Conservation (phyloP, 1,139 yeast species). For the Pichia sp. region DNA sequence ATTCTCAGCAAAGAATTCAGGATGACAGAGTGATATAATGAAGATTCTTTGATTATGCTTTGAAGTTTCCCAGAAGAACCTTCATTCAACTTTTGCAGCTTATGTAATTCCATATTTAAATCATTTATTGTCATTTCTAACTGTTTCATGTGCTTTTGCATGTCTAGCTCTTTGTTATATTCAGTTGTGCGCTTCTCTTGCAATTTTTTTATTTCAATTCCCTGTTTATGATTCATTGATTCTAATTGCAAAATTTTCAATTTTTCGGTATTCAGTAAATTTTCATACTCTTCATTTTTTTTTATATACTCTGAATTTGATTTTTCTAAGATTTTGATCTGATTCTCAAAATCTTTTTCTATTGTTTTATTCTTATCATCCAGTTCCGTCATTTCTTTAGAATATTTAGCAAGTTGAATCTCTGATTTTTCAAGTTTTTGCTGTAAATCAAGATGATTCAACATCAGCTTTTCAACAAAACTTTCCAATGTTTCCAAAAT, state of each 20-base stretch:
- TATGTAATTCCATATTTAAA: background rate
- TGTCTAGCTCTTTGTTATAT: background rate
- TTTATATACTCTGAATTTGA: slow-evolving; percentile 24
- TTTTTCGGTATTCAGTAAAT: background rate
- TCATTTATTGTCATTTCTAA: background rate
- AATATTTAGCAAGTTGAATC: slow-evolving; percentile 39
- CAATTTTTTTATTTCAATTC: background rate
- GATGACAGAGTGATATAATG: slow-evolving; percentile 5
- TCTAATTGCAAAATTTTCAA: background rate
- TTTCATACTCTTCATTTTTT: slow-evolving; percentile 11
- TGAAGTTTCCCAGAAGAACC: background rate
- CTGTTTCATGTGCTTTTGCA: background rate
- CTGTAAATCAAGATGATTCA: slow-evolving; percentile 10
- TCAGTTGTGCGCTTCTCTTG: background rate
- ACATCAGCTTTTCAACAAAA: slow-evolving; percentile 39
- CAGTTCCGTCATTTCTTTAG: background rate
- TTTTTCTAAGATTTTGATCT: slow-evolving; percentile 3
- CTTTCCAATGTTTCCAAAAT: background rate
- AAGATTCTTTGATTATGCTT: background rate
- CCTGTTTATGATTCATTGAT: background rate
- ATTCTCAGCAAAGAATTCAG: slow-evolving; percentile 4
- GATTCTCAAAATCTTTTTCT: slow-evolving; percentile 16
- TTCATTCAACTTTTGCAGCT: background rate
- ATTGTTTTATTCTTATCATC: slow-evolving; percentile 42
- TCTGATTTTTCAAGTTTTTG: slow-evolving; percentile 21